phyloP scores from a whole-genome alignment of 2,329 filamentous ascomycete genomes.

The Xylariales sp. region DNA sequence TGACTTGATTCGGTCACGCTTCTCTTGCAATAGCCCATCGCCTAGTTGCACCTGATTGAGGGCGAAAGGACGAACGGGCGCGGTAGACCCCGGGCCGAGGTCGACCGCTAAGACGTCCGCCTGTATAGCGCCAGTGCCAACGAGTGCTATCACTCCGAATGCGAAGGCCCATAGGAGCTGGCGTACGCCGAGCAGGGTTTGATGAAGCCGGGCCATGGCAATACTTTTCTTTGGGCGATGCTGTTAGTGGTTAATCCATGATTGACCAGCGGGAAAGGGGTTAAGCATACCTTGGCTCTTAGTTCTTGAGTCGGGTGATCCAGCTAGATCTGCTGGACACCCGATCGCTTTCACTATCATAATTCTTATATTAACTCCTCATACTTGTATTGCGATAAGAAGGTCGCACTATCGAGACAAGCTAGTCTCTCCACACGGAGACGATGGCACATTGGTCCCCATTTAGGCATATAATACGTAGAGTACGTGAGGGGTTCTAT shows the following conservation, averaged over 20 bases:
- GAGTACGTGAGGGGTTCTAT: conserved; percentile 22
- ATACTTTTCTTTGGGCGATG: background rate
- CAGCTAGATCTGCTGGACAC: background rate
- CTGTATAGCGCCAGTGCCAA: conserved; percentile 26
- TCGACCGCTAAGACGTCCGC: conserved; percentile 35
- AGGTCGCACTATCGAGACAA: background rate
- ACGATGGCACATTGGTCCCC: background rate
- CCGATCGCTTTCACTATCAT: background rate
- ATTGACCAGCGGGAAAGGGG: background rate
- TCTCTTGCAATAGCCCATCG: conserved; percentile 49
- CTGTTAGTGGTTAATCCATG: background rate
- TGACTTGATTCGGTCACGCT: conserved; percentile 49
- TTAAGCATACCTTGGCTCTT: background rate
- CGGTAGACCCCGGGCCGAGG: conserved; percentile 47
- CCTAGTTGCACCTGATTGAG: conserved; percentile 50
- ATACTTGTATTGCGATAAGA: background rate
- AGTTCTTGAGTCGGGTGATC: background rate
- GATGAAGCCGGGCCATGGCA: conserved; percentile 32
- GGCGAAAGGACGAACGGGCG: conserved; percentile 50
- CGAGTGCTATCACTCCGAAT: conserved; percentile 31
- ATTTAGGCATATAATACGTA: conserved; percentile 12
- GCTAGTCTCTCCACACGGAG: background rate
- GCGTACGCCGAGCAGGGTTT: conserved; percentile 22
- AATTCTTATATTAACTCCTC: conserved; percentile 8
- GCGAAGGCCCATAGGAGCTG: conserved; percentile 34